Conservation (phyloP, 495 filamentous ascomycete species). For the Trichoderma asperelloides region DNA sequence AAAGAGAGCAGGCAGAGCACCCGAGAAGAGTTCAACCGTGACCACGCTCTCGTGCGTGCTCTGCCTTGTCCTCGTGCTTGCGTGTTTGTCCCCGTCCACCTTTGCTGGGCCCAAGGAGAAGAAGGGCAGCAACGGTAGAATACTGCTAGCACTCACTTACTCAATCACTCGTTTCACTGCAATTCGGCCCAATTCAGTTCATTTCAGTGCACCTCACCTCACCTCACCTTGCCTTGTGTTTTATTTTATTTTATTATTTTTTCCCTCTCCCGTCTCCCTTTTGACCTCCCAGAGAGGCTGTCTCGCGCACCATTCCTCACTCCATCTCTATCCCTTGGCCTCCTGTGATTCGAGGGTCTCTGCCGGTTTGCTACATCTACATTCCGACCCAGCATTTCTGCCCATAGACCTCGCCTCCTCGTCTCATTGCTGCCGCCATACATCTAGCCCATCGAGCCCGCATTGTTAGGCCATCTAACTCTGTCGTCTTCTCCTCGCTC, state of each 20-base stretch:
- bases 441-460: constrained; percentile 3
- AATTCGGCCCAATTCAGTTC: too few relatives aligned
- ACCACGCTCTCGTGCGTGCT: neutral
- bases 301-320: neutral
- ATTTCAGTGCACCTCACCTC: too few relatives aligned
- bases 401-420: neutral
- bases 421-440: neutral
- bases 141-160: too few relatives aligned
- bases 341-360: neutral
- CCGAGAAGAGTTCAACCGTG: neutral
- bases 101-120: too few relatives aligned
- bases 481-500: neutral
- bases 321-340: neutral
- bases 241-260: neutral
- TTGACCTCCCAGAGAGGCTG: neutral
- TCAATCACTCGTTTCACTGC: too few relatives aligned
- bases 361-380: neutral
- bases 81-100: neutral
- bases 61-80: neutral
- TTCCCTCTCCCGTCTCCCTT: neutral
- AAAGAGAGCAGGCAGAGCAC: neutral
- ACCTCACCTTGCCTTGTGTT: too few relatives aligned
- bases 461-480: neutral
- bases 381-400: constrained; percentile 6
- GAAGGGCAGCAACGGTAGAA: too few relatives aligned